A percentile compares a stretch with the other conserved stretches of the same genome.
phyloP scores from a whole-genome alignment of 2,329 filamentous ascomycete species.

The Diaporthe aspalathi region DNA sequence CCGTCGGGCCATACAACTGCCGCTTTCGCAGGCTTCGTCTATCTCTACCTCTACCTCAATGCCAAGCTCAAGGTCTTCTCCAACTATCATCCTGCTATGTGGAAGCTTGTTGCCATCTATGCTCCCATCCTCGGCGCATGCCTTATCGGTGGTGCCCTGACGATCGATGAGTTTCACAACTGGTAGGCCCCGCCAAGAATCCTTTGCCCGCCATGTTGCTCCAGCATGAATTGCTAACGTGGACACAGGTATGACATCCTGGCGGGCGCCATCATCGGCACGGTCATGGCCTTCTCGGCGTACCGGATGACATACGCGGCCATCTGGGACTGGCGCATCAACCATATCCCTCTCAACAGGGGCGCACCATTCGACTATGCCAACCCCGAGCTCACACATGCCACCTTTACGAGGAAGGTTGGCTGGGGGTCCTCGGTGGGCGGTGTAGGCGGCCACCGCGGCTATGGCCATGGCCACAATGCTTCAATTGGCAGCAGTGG shows the following conservation, averaged over 20 bases:
- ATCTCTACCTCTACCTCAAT: constrained; percentile 79
- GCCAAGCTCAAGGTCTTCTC: constrained; percentile 81
- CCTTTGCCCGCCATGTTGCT: accelerated
- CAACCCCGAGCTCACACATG: constrained; percentile 41
- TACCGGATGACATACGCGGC: constrained; percentile 76
- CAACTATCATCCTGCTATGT: constrained; percentile 79
- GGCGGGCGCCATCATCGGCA: constrained; percentile 73
- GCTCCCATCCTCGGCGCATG: constrained; percentile 74
- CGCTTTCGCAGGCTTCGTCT: constrained; percentile 78
- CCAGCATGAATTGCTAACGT: not conserved
- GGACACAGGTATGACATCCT: constrained; percentile 68
- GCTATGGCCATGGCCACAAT: not conserved
- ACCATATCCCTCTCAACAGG: constrained; percentile 72
- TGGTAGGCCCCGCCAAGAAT: constrained; percentile 54
- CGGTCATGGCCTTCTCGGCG: constrained; percentile 68
- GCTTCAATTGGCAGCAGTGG: constrained; percentile 16
- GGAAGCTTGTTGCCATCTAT: constrained; percentile 76
- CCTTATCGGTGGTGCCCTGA: constrained; percentile 76
- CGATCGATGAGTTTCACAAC: constrained; percentile 80
- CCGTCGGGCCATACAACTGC: constrained; percentile 80
- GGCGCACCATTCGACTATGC: constrained; percentile 48
- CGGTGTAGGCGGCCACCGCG: not conserved
- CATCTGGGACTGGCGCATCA: constrained; percentile 76
- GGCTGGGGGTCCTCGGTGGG: constrained; percentile 42
- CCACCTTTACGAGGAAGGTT: constrained; percentile 44